Evolutionary conservation across 306 rosid genomes (phyloP).

Genomic region (Trifolium dubium): DNA sequence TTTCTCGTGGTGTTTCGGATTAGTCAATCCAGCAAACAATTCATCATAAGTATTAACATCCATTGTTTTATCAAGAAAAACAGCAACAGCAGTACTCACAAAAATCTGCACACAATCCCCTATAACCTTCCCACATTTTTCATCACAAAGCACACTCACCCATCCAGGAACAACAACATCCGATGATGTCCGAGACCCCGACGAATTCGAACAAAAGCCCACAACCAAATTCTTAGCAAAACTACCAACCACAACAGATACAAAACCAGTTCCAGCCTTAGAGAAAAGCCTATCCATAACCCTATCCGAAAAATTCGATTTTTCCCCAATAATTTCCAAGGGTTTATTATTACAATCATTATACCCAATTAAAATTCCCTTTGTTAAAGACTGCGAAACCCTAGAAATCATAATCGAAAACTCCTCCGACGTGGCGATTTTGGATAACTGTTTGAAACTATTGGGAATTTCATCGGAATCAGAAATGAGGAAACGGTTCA

Average conservation of each 20-base stretch:
- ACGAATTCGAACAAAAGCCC: conserved; percentile 52
- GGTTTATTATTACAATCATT: conserved; percentile 17
- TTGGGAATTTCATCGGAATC: conserved; percentile 80
- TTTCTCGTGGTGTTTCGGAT: conserved; percentile 69
- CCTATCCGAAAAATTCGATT: conserved; percentile 50
- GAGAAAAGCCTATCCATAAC: conserved; percentile 66
- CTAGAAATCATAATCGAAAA: conserved; percentile 52
- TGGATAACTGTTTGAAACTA: conserved; percentile 78
- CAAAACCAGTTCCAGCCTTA: conserved; percentile 81
- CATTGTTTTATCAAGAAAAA: conserved; percentile 84
- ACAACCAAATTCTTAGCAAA: conserved; percentile 84
- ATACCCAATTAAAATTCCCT: conserved; percentile 65
- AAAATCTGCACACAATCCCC: conserved; percentile 69
- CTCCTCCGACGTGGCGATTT: conserved; percentile 70
- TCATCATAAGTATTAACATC: conserved; percentile 74
- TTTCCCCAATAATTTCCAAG: conserved; percentile 28
- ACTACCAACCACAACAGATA: conserved; percentile 89
- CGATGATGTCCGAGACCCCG: conserved; percentile 29
- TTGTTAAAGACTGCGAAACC: conserved; percentile 63
- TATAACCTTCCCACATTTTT: conserved; percentile 55
- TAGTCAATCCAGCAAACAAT: conserved; percentile 77
- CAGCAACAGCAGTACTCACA: conserved; percentile 86
- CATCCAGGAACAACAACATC: conserved; percentile 55
- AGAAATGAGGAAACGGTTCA: conserved; percentile 67
- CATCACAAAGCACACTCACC: conserved; percentile 61